Evolutionary conservation across 441 rosid species (phyloP).

Genomic region (Breynia disticha): DNA sequence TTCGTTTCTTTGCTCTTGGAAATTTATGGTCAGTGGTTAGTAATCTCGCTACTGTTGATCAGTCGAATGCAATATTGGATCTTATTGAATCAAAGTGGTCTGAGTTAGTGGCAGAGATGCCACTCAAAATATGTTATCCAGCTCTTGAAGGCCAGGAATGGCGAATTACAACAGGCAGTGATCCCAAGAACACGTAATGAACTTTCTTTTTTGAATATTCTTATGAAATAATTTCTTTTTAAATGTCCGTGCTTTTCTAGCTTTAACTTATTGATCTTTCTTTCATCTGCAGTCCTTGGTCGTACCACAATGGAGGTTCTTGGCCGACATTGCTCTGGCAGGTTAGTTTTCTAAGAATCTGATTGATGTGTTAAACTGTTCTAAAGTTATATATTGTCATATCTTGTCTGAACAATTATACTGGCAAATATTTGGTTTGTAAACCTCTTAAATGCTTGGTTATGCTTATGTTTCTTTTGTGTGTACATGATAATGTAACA

Average conservation of each 20-base stretch:
- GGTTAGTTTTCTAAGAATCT: slow-evolving; percentile 18
- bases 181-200: slow-evolving; percentile 71
- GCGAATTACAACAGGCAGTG: slow-evolving; percentile 67
- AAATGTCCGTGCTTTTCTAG: neutral
- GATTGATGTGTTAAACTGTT: neutral
- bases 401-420: too few species aligned
- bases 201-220: slow-evolving; percentile 4
- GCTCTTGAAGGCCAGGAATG: slow-evolving; percentile 73
- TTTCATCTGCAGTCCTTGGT: slow-evolving; percentile 54
- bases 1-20: slow-evolving; percentile 75
- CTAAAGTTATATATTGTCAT: too few species aligned
- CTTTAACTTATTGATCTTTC: neutral
- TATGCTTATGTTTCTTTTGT: too few species aligned
- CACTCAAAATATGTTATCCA: slow-evolving; percentile 64
- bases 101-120: slow-evolving; percentile 67
- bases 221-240: neutral
- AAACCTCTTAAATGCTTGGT: too few species aligned
- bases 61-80: slow-evolving; percentile 70
- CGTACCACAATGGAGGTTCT: slow-evolving; percentile 73
- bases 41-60: slow-evolving; percentile 52
- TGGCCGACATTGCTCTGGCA: slow-evolving; percentile 85
- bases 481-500: too few species aligned
- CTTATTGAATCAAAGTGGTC: slow-evolving; percentile 60
- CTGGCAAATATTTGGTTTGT: too few species aligned
- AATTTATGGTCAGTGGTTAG: slow-evolving; percentile 58